These are phyloP conservation scores for Arthrinium puccinioides DNA, from an alignment of 2,329 filamentous ascomycete species.

Conservation along the genomic window DNA sequence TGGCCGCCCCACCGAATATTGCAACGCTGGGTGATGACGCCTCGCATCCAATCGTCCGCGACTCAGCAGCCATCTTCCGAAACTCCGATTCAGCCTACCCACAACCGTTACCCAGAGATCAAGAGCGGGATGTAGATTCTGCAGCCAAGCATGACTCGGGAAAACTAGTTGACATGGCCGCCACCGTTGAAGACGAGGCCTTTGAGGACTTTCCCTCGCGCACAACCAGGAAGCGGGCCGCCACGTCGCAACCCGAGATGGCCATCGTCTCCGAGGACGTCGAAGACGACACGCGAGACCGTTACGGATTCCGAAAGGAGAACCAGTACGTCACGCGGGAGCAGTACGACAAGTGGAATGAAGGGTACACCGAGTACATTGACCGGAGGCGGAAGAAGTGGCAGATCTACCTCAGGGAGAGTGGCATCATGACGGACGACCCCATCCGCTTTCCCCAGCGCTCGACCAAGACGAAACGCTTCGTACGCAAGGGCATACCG, in stretches of 20 bases:
- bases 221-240: constrained; percentile 11
- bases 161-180: constrained; percentile 32
- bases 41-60: constrained; percentile 16
- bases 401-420: constrained; percentile 69
- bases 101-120: constrained; percentile 10
- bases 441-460: constrained; percentile 75
- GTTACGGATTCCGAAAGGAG: constrained; percentile 87
- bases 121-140: constrained; percentile 9
- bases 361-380: constrained; percentile 67
- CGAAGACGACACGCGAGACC: constrained; percentile 55
- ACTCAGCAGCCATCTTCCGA: constrained; percentile 32
- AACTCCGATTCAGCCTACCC: constrained; percentile 25
- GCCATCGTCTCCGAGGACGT: constrained; percentile 32
- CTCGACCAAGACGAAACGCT: constrained; percentile 78
- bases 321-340: constrained; percentile 70
- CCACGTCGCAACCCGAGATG: constrained; percentile 13
- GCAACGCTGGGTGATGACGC: constrained; percentile 5
- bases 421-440: constrained; percentile 61
- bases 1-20: neutral
- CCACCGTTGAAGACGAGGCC: constrained; percentile 30
- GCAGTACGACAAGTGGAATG: constrained; percentile 78
- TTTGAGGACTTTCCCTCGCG: constrained; percentile 43
- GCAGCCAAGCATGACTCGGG: constrained; percentile 45
- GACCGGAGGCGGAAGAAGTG: constrained; percentile 74
- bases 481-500: constrained; percentile 87